Evolutionary conservation across 345 rosid genomes (phyloP).

Genomic region (Syzygium aromaticum): DNA sequence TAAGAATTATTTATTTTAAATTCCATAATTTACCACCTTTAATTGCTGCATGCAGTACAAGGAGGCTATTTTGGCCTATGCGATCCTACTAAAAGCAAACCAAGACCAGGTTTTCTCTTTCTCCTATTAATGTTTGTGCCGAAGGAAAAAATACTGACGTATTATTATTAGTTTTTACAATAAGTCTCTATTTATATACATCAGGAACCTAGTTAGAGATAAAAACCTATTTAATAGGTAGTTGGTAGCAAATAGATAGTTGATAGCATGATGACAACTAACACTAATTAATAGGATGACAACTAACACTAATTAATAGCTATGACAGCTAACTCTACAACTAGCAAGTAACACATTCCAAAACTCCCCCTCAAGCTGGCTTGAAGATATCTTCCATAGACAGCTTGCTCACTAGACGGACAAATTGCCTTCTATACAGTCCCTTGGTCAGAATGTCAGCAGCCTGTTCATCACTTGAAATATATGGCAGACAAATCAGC

Average conservation of each 20-base stretch:
- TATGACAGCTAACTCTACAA: too few relatives aligned
- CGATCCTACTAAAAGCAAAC: slow-evolving; percentile 63
- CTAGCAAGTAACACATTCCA: neutral
- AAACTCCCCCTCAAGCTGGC: neutral
- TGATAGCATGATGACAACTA: too few relatives aligned
- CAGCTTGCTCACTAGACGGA: fast-evolving
- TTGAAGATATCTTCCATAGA: neutral
- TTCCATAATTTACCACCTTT: neutral
- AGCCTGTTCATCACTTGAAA: neutral
- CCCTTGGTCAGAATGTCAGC: neutral
- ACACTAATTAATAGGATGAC: too few relatives aligned
- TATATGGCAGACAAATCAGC: neutral
- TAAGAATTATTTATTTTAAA: neutral
- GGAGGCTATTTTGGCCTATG: slow-evolving; percentile 83
- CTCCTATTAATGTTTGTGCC: neutral
- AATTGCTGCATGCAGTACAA: slow-evolving; percentile 54
- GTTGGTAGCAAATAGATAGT: too few relatives aligned
- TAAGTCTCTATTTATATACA: too few relatives aligned
- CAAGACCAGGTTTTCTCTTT: slow-evolving; percentile 48
- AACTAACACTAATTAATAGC: too few relatives aligned
- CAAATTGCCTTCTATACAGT: neutral
- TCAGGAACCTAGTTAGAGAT: too few relatives aligned
- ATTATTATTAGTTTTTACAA: too few relatives aligned
- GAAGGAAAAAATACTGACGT: too few relatives aligned
- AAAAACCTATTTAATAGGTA: too few relatives aligned